Evolutionary conservation across 345 rosid genomes (phyloP), one percentile per base, ranked within the genome.

Genomic region (Heritiera littoralis): DNA sequence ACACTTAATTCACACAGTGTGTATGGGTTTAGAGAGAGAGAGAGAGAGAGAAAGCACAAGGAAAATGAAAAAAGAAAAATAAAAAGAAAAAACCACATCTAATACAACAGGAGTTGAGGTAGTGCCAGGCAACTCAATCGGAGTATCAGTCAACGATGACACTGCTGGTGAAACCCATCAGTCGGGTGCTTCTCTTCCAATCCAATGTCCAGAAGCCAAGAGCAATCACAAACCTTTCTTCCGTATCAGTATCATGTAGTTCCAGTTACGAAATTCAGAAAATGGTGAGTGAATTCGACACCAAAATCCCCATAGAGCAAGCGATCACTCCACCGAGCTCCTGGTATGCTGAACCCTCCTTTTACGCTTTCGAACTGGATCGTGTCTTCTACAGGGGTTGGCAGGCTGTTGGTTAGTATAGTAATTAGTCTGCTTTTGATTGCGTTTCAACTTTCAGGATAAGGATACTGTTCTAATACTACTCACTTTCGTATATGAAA

Each of bases 291-390:
- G 84, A 90, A 61, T 95, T 95, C 61, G 84, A 93, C 65, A 97
- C 95, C 43, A 75, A 75, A 66, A 80, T 91, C 43, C 92, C 95
- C 2, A 81, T 95, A 30, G 92, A 93, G 81, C 88, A 87, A 80
- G 98, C 98, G 52, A 7, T 70, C 1, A 93, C 98, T 5, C 98
- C 97, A 0, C 98, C 97, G 10, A 90, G 90, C 83, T 91, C 93
- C 10, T 93, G 98, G 98, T 95, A 91, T 80, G 91, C 89, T n/a
- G 90, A 91, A 52, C 81, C 91, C 40, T 83, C 87, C 2, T 88
- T 95, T 66, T 78, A 86, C 77, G 79, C 85, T 64, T 79, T 82
- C 30, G 98, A 92, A 81, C 89, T 95, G 76, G 84, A 87, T 66
- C 89, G 82, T 14, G 86, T 95, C 87, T 95, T 95, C 88, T 89